Base-by-base conservation (phyloP, 139 green algal genomes). In the Ettlia oleoabundans region DNA sequence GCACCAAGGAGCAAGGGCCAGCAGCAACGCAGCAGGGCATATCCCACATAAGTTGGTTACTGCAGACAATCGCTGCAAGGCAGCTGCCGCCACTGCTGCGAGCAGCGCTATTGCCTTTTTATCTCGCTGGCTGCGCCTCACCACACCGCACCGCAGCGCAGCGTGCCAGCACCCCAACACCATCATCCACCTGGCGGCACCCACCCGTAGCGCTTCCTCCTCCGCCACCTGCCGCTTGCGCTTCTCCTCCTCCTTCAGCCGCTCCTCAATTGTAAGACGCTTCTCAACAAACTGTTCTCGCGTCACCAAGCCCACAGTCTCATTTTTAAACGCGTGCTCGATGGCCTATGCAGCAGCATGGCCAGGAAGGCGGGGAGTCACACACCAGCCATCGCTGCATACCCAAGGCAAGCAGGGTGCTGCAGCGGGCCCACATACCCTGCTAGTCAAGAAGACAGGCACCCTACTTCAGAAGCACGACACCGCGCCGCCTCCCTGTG, bases 241-340 rank as follows among this genome's bases (percentile, higher is more conserved):
- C 71, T 89, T 88, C 70, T 72, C 53, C 43, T 84, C 75, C 30
- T 89, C 80, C 35, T 82, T 85, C 53, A 89, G 78, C 58, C 93
- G 85, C 52, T 97, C 89, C 74, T 94, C 84, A 1, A 98, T 84
- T 1, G 90, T 96, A 3, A 61, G 77, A 10, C 91, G 89, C 85
- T 96, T 97, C 76, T 95, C 88, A 28, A 97, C 82, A 85, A 98
- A 99, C 84, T 99, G 92, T 35, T 96, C 92, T 30, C 93, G 91
- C 0, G 96, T 98, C 2, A 99, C 95, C 28, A 99, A 88, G 0
- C 96, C 96, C 37, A 99, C 89, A 0, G 96, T 99, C 85, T 99
- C 92, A 43, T 92, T 94, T 86, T 97, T 97, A 88, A 99, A 98
- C 5, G 95, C 96, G 24, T 91, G 85, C 83, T 99, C 96, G 6